These are phyloP conservation scores for Claviceps sp. DNA, from an alignment of 2,329 filamentous ascomycete genomes.

Conservation along the genomic window DNA sequence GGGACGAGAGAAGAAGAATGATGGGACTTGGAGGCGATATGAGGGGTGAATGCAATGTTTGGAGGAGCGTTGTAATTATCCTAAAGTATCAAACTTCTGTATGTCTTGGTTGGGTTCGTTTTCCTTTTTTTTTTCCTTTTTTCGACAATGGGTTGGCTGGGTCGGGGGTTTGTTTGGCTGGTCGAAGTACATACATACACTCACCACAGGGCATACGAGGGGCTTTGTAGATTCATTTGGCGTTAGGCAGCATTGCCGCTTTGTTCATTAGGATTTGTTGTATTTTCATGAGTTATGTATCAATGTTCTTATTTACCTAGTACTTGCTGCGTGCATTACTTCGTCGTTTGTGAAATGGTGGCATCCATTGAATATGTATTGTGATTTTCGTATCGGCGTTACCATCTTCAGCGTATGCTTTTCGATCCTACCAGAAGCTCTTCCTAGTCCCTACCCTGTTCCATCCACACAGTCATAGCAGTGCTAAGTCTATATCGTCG, in stretches of 20 bases:
- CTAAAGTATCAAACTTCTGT: not conserved
- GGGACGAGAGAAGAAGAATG: too few relatives aligned
- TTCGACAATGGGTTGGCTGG: not conserved
- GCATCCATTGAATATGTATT: too few relatives aligned
- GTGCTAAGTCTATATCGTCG: not conserved
- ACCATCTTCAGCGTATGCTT: not conserved
- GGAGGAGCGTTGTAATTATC: slow-evolving; percentile 4
- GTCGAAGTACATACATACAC: not conserved
- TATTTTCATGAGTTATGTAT: slow-evolving; percentile 3
- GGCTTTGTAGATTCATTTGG: slow-evolving; percentile 4
- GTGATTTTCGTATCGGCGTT: too few relatives aligned
- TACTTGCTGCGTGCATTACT: not conserved
- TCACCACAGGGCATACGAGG: not conserved
- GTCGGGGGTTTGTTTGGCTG: not conserved
- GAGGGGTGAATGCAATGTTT: not conserved
- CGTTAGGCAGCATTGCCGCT: slow-evolving; percentile 3
- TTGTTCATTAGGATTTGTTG: slow-evolving; percentile 1
- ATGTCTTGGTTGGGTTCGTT: not conserved
- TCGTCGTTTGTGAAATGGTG: too few relatives aligned
- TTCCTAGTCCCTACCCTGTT: too few relatives aligned
- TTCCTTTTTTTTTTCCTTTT: not conserved
- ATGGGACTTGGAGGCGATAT: too few relatives aligned
- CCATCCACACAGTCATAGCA: not conserved
- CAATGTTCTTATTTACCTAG: not conserved
- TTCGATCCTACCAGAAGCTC: not conserved